phyloP scores from a whole-genome alignment of 306 rosid species.

The Cicer pinnatifidum region DNA sequence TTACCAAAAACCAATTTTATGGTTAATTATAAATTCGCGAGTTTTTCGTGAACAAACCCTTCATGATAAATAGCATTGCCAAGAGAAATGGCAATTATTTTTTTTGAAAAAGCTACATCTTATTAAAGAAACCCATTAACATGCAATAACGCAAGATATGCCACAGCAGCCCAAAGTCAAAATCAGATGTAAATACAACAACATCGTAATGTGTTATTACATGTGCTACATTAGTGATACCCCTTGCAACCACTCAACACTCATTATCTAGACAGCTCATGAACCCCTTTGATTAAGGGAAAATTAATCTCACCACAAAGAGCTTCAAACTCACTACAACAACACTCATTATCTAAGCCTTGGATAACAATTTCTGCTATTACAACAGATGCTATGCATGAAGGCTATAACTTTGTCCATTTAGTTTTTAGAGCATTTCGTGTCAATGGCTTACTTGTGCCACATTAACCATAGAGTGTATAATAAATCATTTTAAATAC shows the following conservation, averaged over 20 bases:
- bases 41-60: too few species aligned
- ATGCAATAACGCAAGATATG: not conserved
- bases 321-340: too few species aligned
- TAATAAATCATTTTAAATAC: not conserved
- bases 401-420: too few species aligned
- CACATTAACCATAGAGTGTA: not conserved
- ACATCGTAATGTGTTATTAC: not conserved
- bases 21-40: too few species aligned
- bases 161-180: not conserved
- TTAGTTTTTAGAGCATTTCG: too few species aligned
- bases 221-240: not conserved
- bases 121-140: not conserved
- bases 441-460: not conserved
- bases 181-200: conserved; percentile 2
- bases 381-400: too few species aligned
- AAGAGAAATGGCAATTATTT: not conserved
- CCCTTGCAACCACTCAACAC: not conserved
- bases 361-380: too few species aligned
- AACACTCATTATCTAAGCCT: too few species aligned
- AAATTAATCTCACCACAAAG: not conserved
- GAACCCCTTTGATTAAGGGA: conserved; percentile 1
- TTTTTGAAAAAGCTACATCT: not conserved
- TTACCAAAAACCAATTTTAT: too few species aligned
- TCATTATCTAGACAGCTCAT: conserved; percentile 10
- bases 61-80: too few species aligned